phyloP scores from a whole-genome alignment of 306 rosid genomes.

The Gynostemma pentaphyllum region DNA sequence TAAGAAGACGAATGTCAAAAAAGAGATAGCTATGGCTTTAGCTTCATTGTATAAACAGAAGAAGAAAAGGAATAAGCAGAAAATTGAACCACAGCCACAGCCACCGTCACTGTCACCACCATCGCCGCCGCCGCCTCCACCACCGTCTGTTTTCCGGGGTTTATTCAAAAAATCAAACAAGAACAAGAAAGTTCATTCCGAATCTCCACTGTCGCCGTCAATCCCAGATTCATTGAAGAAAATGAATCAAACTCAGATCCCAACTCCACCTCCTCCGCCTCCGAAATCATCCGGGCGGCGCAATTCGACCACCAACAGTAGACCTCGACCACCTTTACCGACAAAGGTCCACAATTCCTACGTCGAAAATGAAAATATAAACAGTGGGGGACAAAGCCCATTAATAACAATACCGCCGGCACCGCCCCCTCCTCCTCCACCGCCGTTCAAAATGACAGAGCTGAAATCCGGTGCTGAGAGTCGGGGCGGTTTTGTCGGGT shows the following conservation, averaged over 20 bases:
- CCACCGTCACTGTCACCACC: conserved; percentile 36
- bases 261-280: conserved; percentile 21
- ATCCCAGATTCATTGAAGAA: conserved; percentile 21
- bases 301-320: conserved; percentile 3
- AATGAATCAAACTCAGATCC: conserved; percentile 21
- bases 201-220: conserved; percentile 21
- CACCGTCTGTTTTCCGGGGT: conserved; percentile 52
- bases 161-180: conserved; percentile 54
- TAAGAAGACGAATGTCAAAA: conserved; percentile 31
- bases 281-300: conserved; percentile 5
- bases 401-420: conserved; percentile 41
- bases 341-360: conserved; percentile 11
- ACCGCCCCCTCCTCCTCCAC: conserved; percentile 44
- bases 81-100: conserved; percentile 20
- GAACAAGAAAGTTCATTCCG: conserved; percentile 53
- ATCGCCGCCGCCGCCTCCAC: conserved; percentile 57
- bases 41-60: conserved; percentile 50
- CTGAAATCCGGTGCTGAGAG: conserved; percentile 29
- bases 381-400: conserved; percentile 40
- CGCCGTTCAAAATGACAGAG: conserved; percentile 45
- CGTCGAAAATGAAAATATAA: conserved; percentile 15
- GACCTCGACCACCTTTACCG: conserved; percentile 69
- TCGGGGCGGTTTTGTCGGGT: conserved; percentile 42
- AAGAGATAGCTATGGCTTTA: conserved; percentile 46
- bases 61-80: conserved; percentile 49